Conservation (phyloP, 495 filamentous ascomycete genomes). For the Neurospora pannonica region DNA sequence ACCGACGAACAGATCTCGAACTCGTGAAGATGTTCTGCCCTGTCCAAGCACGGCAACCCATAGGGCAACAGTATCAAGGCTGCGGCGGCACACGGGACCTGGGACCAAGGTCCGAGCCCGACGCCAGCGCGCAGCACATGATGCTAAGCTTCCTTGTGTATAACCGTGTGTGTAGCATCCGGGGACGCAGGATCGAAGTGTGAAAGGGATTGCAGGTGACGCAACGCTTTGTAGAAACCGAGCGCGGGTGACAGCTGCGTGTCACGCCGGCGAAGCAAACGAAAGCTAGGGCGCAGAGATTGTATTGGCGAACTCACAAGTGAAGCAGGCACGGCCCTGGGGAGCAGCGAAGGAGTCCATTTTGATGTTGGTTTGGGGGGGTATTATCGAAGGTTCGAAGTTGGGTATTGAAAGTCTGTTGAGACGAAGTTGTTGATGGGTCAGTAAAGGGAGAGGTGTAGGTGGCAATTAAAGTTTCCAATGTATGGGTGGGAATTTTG, state of each 20-base stretch:
- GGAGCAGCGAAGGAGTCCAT: constrained; percentile 29
- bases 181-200: neutral
- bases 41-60: neutral
- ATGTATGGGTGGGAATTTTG: constrained; percentile 8
- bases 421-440: constrained; percentile 6
- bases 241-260: constrained; percentile 5
- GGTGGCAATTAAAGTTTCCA: constrained; percentile 12
- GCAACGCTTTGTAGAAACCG: neutral
- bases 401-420: neutral
- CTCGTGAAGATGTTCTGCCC: neutral
- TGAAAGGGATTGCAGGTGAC: neutral
- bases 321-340: constrained; percentile 35
- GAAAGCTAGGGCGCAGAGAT: constrained; percentile 12
- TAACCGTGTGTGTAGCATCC: neutral
- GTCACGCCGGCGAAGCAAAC: constrained; percentile 14
- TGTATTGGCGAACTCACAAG: constrained; percentile 32
- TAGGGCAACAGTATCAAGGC: neutral
- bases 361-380: constrained; percentile 6
- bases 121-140: neutral
- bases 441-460: constrained; percentile 10
- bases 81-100: neutral
- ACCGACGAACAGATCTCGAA: neutral
- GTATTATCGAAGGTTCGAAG: constrained; percentile 1
- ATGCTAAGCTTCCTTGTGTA: neutral
- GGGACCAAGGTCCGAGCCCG: neutral